phyloP scores from a whole-genome alignment of 148 eudicot genomes.

The Simmondsia chinensis region DNA sequence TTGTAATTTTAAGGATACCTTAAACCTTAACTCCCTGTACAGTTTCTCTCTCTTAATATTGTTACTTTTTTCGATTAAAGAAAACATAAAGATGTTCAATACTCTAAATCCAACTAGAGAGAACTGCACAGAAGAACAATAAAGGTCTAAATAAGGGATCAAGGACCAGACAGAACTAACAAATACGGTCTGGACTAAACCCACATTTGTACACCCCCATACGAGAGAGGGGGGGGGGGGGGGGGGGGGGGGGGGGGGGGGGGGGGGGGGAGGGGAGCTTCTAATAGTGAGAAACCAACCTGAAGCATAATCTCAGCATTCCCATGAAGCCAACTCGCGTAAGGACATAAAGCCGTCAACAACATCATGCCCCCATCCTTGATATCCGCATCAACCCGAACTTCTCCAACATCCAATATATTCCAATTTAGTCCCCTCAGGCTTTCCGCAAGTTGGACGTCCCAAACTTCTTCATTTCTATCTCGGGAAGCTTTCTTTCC shows the following conservation, averaged over 20 bases:
- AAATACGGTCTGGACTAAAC: no score
- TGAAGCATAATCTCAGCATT: conserved; percentile 96
- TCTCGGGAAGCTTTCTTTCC: conserved; percentile 70
- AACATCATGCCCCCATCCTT: conserved; percentile 99
- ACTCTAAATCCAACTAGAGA: no score
- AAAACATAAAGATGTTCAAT: no score
- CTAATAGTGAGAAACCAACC: conserved; percentile 35
- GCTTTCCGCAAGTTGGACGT: conserved; percentile 83
- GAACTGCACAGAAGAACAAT: no score
- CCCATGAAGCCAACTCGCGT: conserved; percentile 94
- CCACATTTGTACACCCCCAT: no score
- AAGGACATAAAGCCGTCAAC: conserved; percentile 89
- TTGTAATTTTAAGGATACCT: no score
- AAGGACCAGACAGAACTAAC: no score
- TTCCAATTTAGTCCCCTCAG: conserved; percentile 94
- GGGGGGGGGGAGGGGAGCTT: neutral
- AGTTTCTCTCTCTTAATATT: no score
- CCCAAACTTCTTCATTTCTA: conserved; percentile 89
- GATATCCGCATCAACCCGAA: conserved; percentile 98
- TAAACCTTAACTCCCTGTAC: no score
- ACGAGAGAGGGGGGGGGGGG: neutral
- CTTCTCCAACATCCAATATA: conserved; percentile 89
- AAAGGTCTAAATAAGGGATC: no score
- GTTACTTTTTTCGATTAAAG: no score
- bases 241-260: neutral